Percentiles rank a stretch among this genome's conserved stretches.
Evolutionary conservation across 768 basidiomycete genomes (phyloP).

Genomic region (Boletus eberwhitei): DNA sequence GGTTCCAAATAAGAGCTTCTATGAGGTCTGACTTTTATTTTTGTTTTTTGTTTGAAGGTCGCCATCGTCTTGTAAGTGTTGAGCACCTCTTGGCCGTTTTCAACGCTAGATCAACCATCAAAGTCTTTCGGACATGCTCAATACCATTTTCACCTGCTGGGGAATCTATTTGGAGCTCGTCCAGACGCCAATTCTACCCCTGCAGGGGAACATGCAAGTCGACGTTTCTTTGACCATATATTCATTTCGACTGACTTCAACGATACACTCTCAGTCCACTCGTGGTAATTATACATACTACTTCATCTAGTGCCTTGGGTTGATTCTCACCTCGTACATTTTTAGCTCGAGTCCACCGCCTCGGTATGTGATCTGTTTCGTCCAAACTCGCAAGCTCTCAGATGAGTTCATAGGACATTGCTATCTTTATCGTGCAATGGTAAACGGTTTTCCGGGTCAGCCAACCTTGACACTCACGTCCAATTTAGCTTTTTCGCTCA

Average conservation of each 20-base stretch:
- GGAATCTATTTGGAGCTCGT: conserved; percentile 8
- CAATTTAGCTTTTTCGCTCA: conserved; percentile 9
- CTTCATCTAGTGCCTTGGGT: neutral
- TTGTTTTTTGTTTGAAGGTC: neutral
- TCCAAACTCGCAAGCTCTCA: neutral
- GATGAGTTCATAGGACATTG: neutral
- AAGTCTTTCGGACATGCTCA: conserved; percentile 15
- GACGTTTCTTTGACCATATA: neutral
- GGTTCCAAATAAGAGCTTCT: no score
- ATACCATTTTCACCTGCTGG: conserved; percentile 7
- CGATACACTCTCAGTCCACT: conserved; percentile 1
- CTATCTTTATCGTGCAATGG: conserved; percentile 16
- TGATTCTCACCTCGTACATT: neutral
- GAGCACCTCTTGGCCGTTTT: neutral
- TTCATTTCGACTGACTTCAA: neutral
- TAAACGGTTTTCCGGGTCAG: neutral
- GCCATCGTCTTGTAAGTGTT: conserved; percentile 3
- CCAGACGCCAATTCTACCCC: neutral
- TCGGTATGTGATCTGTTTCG: conserved; percentile 4
- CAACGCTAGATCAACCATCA: neutral
- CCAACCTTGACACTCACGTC: neutral
- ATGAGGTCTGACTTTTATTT: neutral
- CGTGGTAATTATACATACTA: conserved; percentile 3
- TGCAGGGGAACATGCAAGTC: conserved; percentile 7
- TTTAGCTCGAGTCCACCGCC: conserved; percentile 13